Evolutionary conservation across 2,329 filamentous ascomycete genomes (phyloP).

Genomic region (Golovinomyces cichoracearum): DNA sequence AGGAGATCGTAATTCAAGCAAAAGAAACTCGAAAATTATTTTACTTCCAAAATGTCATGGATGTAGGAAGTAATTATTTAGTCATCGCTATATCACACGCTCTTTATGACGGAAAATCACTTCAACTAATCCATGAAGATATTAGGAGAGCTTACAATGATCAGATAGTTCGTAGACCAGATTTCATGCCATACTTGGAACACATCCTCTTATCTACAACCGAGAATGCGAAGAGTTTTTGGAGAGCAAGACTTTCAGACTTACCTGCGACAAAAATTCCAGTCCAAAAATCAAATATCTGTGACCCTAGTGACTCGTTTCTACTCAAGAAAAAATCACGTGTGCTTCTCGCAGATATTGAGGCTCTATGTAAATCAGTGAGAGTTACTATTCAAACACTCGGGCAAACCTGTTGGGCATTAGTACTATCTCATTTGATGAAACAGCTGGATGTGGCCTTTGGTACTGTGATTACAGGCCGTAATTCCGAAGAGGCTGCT

Average conservation of each 20-base stretch:
- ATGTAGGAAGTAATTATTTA: slow-evolving; percentile 18
- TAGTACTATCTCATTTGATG: slow-evolving; percentile 37
- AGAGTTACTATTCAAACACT: slow-evolving; percentile 52
- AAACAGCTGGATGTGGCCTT: slow-evolving; percentile 50
- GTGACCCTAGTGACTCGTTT: slow-evolving; percentile 9
- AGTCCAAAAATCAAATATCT: slow-evolving; percentile 6
- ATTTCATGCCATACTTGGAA: slow-evolving; percentile 28
- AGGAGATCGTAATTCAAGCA: slow-evolving; percentile 18
- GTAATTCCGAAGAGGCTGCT: slow-evolving; percentile 45
- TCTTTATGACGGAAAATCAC: slow-evolving; percentile 71
- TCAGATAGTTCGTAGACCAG: slow-evolving; percentile 18
- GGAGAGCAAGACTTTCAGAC: slow-evolving; percentile 39
- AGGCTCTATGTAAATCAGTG: slow-evolving; percentile 34
- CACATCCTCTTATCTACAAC: slow-evolving; percentile 17
- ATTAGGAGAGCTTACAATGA: slow-evolving; percentile 37
- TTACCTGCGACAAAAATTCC: slow-evolving; percentile 20
- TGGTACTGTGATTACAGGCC: slow-evolving; percentile 59
- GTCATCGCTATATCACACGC: slow-evolving; percentile 59
- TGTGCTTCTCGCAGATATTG: slow-evolving; percentile 19
- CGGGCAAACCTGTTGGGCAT: slow-evolving; percentile 50
- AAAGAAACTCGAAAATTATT: slow-evolving; percentile 18
- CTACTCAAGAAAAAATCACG: slow-evolving; percentile 22
- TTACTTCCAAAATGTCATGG: slow-evolving; percentile 22
- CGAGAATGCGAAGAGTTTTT: slow-evolving; percentile 33
- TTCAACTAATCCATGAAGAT: slow-evolving; percentile 46